phyloP scores from a whole-genome alignment of 306 rosid genomes.

The Cercis canadensis region DNA sequence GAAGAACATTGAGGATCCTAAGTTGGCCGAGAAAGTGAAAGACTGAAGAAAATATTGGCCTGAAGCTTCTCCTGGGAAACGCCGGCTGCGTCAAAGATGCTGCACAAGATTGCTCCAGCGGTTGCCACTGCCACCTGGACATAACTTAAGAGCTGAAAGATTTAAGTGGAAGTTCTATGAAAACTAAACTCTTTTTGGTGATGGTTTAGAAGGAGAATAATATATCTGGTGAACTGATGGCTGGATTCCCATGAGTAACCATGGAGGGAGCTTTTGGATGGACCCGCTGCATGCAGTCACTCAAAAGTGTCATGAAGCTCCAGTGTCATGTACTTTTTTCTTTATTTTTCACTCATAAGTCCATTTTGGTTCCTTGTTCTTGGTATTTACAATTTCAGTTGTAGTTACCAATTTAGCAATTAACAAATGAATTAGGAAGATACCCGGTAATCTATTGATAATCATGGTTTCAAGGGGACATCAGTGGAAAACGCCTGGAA shows the following conservation, averaged over 20 bases:
- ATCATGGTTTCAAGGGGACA: too few relatives aligned
- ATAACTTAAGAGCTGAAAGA: constrained; percentile 21
- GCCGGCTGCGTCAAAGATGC: constrained; percentile 12
- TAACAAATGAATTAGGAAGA: not conserved
- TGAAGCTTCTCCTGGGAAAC: constrained; percentile 16
- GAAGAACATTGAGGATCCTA: constrained; percentile 45
- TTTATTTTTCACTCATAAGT: constrained; percentile 36
- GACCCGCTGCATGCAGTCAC: constrained; percentile 9
- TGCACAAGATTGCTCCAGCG: constrained; percentile 20
- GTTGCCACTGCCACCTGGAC: constrained; percentile 25
- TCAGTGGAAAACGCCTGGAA: too few relatives aligned
- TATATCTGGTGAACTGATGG: constrained; percentile 22
- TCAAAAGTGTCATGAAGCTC: constrained; percentile 20
- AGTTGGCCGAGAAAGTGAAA: constrained; percentile 43
- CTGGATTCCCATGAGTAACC: constrained; percentile 19
- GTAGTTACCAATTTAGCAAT: constrained; percentile 24
- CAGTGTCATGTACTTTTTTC: constrained; percentile 7
- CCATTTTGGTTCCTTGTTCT: constrained; percentile 36
- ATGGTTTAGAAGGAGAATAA: constrained; percentile 16
- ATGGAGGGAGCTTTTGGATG: constrained; percentile 12
- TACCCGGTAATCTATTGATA: too few relatives aligned
- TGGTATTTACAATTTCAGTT: constrained; percentile 4
- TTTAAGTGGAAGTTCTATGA: constrained; percentile 6
- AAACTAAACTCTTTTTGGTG: constrained; percentile 21
- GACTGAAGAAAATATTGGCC: constrained; percentile 36